Evolutionary conservation across 2,329 filamentous ascomycete genomes (phyloP).

Genomic region (Thelonectria rubi): DNA sequence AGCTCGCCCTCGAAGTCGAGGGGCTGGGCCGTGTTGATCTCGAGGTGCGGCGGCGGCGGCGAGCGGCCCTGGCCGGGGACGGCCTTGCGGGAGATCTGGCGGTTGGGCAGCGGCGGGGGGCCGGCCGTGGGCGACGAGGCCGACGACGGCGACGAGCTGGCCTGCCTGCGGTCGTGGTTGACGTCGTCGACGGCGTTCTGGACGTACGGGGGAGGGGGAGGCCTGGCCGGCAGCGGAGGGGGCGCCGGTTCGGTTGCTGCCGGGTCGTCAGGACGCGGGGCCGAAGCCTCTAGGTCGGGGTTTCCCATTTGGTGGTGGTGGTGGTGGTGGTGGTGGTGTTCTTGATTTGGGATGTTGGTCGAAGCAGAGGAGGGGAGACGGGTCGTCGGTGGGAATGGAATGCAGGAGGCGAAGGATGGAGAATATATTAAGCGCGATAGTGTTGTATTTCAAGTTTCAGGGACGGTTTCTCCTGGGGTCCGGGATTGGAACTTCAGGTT

Average conservation of each 20-base stretch:
- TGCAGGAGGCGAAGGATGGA: not conserved
- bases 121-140: not conserved
- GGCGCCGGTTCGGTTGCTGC: constrained; percentile 4
- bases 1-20: constrained; percentile 66
- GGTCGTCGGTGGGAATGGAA: not conserved
- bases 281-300: constrained; percentile 22
- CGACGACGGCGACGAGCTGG: constrained; percentile 6
- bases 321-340: no score
- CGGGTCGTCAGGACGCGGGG: constrained; percentile 8
- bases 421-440: constrained; percentile 7
- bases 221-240: constrained; percentile 19
- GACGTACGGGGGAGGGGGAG: constrained; percentile 23
- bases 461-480: constrained; percentile 1
- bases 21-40: constrained; percentile 53
- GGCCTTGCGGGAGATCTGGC: constrained; percentile 31
- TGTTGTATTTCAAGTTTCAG: constrained; percentile 10
- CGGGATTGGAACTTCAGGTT: not conserved
- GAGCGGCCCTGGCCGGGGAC: constrained; percentile 29
- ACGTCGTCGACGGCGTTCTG: constrained; percentile 19
- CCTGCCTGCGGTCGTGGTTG: constrained; percentile 11
- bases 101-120: no score
- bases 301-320: constrained; percentile 26
- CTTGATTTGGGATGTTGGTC: no score
- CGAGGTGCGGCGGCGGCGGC: constrained; percentile 41
- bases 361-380: not conserved